A percentile compares a stretch with the other conserved stretches of the same genome.
Evolutionary conservation across 257 asterid genomes (phyloP).

Genomic region (Solanum phureja): DNA sequence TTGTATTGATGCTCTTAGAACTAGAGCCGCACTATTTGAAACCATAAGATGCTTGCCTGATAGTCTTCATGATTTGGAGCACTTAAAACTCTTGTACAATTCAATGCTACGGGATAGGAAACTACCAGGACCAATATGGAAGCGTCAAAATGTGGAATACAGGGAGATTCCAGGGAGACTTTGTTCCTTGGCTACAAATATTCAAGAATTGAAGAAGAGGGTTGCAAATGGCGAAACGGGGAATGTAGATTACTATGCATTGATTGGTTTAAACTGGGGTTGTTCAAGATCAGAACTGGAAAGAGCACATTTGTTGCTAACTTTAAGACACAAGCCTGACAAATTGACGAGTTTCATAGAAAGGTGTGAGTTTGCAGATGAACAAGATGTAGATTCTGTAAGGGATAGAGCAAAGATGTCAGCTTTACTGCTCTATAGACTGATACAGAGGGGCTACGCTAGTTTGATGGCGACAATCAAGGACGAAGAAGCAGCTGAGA

Average conservation of each 20-base stretch:
- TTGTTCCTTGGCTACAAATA: conserved; percentile 68
- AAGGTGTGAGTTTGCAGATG: conserved; percentile 75
- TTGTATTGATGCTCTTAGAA: conserved; percentile 62
- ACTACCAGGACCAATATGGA: conserved; percentile 82
- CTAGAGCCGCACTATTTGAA: conserved; percentile 67
- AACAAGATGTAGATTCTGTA: conserved; percentile 54
- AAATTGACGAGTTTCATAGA: conserved; percentile 64
- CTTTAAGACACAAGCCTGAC: conserved; percentile 83
- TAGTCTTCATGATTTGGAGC: conserved; percentile 90
- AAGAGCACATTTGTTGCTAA: conserved; percentile 74
- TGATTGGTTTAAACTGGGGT: conserved; percentile 73
- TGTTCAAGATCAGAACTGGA: conserved; percentile 81
- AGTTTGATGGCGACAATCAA: conserved; percentile 44
- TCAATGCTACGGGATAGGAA: conserved; percentile 69
- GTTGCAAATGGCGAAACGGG: conserved; percentile 79
- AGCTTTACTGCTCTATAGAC: conserved; percentile 58
- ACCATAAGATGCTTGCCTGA: conserved; percentile 71
- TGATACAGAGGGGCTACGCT: conserved; percentile 83
- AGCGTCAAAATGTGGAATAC: conserved; percentile 64
- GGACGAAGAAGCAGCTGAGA: conserved; percentile 68
- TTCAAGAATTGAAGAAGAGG: conserved; percentile 69
- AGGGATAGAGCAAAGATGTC: conserved; percentile 79
- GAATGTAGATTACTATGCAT: conserved; percentile 68
- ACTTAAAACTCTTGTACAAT: conserved; percentile 73
- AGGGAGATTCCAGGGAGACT: conserved; percentile 86